Conservation (phyloP, 306 rosid genomes). For the Castanopsis chinensis region DNA sequence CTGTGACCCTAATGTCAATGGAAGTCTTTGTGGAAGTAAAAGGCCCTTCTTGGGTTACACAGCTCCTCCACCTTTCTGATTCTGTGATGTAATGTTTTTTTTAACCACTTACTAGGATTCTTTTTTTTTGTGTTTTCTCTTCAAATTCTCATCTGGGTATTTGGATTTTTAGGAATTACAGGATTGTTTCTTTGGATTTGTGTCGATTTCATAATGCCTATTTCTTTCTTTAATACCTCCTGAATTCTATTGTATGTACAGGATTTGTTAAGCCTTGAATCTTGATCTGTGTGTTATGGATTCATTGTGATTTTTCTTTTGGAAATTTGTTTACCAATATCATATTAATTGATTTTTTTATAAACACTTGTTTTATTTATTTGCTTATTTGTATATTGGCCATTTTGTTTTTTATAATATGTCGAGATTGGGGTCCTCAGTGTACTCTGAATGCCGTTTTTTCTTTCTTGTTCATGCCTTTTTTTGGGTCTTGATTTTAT, state of each 20-base stretch:
- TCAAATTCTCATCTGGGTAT: constrained; percentile 9
- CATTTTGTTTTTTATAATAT: too few species aligned
- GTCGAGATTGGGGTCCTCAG: too few species aligned
- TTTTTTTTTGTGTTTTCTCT: neutral
- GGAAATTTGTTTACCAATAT: neutral
- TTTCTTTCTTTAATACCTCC: neutral
- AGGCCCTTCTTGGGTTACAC: constrained; percentile 47
- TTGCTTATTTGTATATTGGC: too few species aligned
- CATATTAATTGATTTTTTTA: neutral
- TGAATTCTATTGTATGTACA: neutral
- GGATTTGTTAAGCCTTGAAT: neutral
- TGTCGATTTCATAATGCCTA: neutral
- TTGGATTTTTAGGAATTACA: neutral
- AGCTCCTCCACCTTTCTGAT: constrained; percentile 40
- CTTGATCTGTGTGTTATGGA: neutral
- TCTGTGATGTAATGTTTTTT: neutral
- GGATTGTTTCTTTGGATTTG: constrained; percentile 10
- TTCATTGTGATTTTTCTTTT: neutral
- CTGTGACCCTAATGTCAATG: constrained; percentile 40
- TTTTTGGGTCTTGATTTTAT: too few species aligned
- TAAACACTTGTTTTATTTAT: too few species aligned
- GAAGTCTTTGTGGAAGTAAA: constrained; percentile 25
- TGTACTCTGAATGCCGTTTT: too few species aligned
- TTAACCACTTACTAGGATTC: constrained; percentile 10
- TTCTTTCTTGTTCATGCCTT: too few species aligned